Evolutionary conservation across 106 monocot genomes (phyloP).

Genomic region (Iris macrosiphon): DNA sequence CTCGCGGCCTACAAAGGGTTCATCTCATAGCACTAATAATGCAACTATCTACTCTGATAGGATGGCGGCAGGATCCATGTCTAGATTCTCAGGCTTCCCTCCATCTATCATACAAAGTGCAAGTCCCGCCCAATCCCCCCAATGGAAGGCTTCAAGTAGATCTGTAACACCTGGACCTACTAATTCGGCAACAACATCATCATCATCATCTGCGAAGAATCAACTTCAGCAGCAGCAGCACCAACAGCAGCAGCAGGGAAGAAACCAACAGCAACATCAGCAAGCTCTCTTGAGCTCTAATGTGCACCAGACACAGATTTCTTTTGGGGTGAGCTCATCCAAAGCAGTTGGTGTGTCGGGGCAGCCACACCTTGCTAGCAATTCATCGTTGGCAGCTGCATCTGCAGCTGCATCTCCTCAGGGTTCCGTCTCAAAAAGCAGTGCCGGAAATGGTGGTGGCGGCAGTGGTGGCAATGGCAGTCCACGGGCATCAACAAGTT

Average conservation of each 20-base stretch:
- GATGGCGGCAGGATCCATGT: slow-evolving; percentile 16
- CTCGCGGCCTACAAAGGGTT: slow-evolving; percentile 32
- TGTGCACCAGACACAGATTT: slow-evolving; percentile 65
- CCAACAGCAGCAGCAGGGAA: slow-evolving; percentile 5
- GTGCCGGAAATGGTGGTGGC: slow-evolving; percentile 1
- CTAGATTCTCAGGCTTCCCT: slow-evolving; percentile 54
- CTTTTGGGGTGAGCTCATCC: slow-evolving; percentile 42
- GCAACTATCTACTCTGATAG: slow-evolving; percentile 27
- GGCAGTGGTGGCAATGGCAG: slow-evolving; percentile 25
- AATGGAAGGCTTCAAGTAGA: slow-evolving; percentile 56
- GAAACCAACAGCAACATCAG: slow-evolving; percentile 12
- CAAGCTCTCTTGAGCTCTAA: slow-evolving; percentile 2
- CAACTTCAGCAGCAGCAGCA: slow-evolving; percentile 44
- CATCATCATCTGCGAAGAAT: slow-evolving; percentile 23
- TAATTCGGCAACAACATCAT: slow-evolving; percentile 9
- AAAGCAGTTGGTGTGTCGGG: slow-evolving; percentile 7
- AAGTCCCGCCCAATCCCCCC: slow-evolving; percentile 25
- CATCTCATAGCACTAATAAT: slow-evolving; percentile 17
- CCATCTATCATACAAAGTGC: slow-evolving; percentile 41
- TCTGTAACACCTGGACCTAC: slow-evolving; percentile 3
- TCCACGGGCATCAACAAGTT: slow-evolving; percentile 34
- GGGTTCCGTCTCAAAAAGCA: slow-evolving; percentile 25
- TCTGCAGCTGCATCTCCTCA: slow-evolving; percentile 36
- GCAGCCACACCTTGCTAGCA: slow-evolving; percentile 10
- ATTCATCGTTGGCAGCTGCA: slow-evolving; percentile 20